phyloP scores from a whole-genome alignment of 805 yeast genomes.

The Cyberlindnera amylophila region DNA sequence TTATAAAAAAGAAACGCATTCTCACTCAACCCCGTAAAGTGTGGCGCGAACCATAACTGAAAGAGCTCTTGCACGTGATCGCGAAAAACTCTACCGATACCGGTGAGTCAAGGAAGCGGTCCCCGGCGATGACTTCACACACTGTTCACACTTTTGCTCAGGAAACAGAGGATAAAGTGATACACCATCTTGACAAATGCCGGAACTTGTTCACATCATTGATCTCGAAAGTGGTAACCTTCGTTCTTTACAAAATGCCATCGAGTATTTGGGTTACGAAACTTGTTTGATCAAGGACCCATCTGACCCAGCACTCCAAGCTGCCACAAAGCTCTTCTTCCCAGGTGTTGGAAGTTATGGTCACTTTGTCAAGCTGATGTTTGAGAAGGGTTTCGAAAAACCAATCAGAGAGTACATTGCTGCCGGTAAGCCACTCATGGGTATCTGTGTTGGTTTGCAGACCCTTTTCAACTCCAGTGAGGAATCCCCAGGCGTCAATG shows the following conservation, averaged over 20 bases:
- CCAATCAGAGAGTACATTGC: slow-evolving; percentile 66
- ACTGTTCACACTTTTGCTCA: neutral
- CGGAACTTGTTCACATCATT: slow-evolving; percentile 54
- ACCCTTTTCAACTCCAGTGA: slow-evolving; percentile 71
- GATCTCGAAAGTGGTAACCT: slow-evolving; percentile 95
- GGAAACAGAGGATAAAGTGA: too few relatives aligned
- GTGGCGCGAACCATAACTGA: too few relatives aligned
- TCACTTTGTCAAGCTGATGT: slow-evolving; percentile 76
- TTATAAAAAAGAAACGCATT: neutral
- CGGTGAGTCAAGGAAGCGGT: neutral
- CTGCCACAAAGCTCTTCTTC: slow-evolving; percentile 59
- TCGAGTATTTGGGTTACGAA: slow-evolving; percentile 69
- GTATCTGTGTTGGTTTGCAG: slow-evolving; percentile 96
- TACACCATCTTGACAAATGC: slow-evolving; percentile 16
- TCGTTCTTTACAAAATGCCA: slow-evolving; percentile 84
- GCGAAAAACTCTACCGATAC: neutral
- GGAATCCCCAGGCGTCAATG: slow-evolving; percentile 62
- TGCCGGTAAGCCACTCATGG: slow-evolving; percentile 88
- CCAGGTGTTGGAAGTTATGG: slow-evolving; percentile 99
- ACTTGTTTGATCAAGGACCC: slow-evolving; percentile 59
- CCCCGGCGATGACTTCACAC: neutral
- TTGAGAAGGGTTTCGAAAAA: slow-evolving; percentile 53
- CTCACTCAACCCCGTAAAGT: neutral
- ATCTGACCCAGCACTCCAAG: slow-evolving; percentile 45
- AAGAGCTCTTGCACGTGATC: too few relatives aligned